phyloP scores from a whole-genome alignment of 2,329 filamentous ascomycete species.

The Alternaria atra region DNA sequence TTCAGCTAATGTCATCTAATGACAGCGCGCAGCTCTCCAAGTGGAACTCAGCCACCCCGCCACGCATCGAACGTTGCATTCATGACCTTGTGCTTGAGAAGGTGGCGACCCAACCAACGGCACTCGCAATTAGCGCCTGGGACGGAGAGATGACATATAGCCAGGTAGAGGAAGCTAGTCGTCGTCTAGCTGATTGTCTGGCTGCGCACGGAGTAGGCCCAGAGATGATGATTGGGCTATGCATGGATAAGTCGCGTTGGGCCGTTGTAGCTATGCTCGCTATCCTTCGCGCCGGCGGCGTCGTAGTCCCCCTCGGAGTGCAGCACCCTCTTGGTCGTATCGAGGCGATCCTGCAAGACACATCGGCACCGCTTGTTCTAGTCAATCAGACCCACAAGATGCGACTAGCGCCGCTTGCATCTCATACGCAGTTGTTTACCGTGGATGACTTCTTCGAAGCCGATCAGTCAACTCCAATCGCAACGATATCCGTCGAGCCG shows the following conservation, averaged over 20 bases:
- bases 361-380: too few relatives aligned
- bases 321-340: too few relatives aligned
- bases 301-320: too few relatives aligned
- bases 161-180: constrained; percentile 2
- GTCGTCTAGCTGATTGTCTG: background rate
- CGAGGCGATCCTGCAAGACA: too few relatives aligned
- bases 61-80: constrained; percentile 11
- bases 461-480: too few relatives aligned
- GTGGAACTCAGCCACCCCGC: background rate
- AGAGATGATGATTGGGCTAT: constrained; percentile 31
- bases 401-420: too few relatives aligned
- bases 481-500: too few relatives aligned
- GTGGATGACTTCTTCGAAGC: too few relatives aligned
- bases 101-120: background rate
- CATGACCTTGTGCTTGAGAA: constrained; percentile 13
- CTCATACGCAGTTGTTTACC: too few relatives aligned
- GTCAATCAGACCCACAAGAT: too few relatives aligned
- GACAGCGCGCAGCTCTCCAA: too few relatives aligned
- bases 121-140: constrained; percentile 13
- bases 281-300: constrained; percentile 30
- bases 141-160: constrained; percentile 21
- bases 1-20: too few relatives aligned
- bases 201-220: background rate
- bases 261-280: constrained; percentile 48
- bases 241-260: constrained; percentile 31